Percentiles rank a stretch among this genome's conserved stretches.
These are phyloP conservation scores for Narthecium ossifragum DNA, from an alignment of 106 monocot species.

Conservation along the genomic window DNA sequence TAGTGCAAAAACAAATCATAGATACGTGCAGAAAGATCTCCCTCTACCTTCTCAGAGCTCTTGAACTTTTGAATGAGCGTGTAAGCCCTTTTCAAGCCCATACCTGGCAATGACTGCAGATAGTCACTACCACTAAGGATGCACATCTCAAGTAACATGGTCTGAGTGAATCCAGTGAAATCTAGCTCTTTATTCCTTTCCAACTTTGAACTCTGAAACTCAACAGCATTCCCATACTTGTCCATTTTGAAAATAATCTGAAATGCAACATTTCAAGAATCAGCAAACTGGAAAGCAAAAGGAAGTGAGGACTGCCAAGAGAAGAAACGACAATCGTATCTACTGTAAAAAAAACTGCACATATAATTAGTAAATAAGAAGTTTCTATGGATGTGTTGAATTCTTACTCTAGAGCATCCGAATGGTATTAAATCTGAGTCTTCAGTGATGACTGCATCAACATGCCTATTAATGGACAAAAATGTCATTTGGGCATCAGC, in stretches of 20 bases:
- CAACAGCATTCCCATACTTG: slow-evolving; percentile 91
- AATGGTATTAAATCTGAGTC: slow-evolving; percentile 98
- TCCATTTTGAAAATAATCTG: slow-evolving; percentile 99
- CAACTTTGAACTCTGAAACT: slow-evolving; percentile 61
- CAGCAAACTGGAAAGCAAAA: slow-evolving; percentile 2
- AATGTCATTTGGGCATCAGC: slow-evolving; percentile 99
- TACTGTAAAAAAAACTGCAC: background rate
- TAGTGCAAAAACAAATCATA: too few species aligned
- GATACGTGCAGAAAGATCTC: background rate
- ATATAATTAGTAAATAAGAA: background rate
- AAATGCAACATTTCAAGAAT: slow-evolving; percentile 8
- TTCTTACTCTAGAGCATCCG: slow-evolving; percentile 87
- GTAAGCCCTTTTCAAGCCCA: slow-evolving; percentile 94
- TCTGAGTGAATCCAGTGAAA: slow-evolving; percentile 64
- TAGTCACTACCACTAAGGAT: slow-evolving; percentile 98
- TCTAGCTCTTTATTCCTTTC: slow-evolving; percentile 65
- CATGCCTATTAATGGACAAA: slow-evolving; percentile 70
- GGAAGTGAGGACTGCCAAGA: background rate
- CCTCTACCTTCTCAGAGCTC: slow-evolving; percentile 78
- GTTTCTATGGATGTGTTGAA: background rate
- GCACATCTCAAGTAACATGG: slow-evolving; percentile 96
- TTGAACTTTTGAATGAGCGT: slow-evolving; percentile 75
- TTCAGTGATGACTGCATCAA: slow-evolving; percentile 96
- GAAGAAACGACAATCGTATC: background rate
- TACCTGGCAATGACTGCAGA: slow-evolving; percentile 84